phyloP scores from a whole-genome alignment of 257 asterid species.

The Verbascum thapsus region DNA sequence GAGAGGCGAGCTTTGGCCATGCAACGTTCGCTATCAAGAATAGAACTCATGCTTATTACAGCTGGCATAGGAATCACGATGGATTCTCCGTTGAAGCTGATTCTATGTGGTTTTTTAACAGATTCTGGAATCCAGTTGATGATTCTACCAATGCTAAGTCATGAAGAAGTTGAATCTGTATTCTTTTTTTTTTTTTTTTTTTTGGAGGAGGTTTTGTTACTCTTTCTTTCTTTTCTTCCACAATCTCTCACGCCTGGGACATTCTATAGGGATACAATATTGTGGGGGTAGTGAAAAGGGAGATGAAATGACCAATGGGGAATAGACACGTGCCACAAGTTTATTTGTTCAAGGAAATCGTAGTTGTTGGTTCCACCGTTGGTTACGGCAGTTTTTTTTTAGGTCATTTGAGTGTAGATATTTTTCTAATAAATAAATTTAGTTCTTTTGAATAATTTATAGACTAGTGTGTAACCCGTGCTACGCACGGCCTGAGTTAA shows the following conservation, averaged over 20 bases:
- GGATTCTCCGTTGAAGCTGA: constrained; percentile 75
- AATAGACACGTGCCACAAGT: neutral
- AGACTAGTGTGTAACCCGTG: too few species aligned
- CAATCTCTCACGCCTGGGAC: constrained; percentile 7
- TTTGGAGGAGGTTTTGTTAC: constrained; percentile 8
- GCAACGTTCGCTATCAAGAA: constrained; percentile 73
- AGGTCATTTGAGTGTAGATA: too few species aligned
- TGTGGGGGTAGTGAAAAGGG: constrained; percentile 12
- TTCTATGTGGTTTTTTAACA: constrained; percentile 69
- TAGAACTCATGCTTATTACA: constrained; percentile 68
- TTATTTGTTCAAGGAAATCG: neutral
- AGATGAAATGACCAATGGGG: constrained; percentile 7
- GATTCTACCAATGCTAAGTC: constrained; percentile 43
- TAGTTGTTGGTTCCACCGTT: constrained; percentile 24
- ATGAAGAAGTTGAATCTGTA: constrained; percentile 10
- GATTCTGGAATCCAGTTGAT: constrained; percentile 59
- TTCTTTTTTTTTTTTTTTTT: neutral
- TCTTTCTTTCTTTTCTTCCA: neutral
- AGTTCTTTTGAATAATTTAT: too few species aligned
- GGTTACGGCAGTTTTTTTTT: constrained; percentile 4
- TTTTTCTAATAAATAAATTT: too few species aligned
- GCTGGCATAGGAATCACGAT: constrained; percentile 89
- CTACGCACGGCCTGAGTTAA: too few species aligned
- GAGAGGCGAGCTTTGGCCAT: constrained; percentile 97
- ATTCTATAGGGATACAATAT: constrained; percentile 16